Evolutionary conservation across 192 early-diverging fungal genomes (phyloP).

Genomic region (Coemansia sp.): DNA sequence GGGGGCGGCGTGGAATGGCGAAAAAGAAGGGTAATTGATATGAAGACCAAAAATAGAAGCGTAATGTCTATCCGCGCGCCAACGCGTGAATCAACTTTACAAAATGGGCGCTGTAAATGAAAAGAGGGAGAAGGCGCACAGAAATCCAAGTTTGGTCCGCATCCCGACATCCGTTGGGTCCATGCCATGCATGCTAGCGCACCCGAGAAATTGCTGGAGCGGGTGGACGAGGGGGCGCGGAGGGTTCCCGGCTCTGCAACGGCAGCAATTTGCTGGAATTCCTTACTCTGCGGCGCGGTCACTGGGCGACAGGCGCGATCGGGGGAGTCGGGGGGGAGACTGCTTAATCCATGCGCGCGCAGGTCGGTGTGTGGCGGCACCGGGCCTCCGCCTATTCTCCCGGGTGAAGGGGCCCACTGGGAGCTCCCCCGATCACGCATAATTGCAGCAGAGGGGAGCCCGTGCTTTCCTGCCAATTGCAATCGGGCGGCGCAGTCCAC

Average conservation of each 20-base stretch:
- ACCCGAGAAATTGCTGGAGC: no score
- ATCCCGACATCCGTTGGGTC: neutral
- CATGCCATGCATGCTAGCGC: neutral
- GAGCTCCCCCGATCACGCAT: slow-evolving; percentile 7
- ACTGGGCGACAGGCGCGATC: no score
- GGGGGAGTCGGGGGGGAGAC: no score
- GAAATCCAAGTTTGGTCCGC: neutral
- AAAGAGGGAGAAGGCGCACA: neutral
- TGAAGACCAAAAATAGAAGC: slow-evolving; percentile 4
- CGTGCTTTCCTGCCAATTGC: neutral
- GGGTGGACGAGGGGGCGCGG: neutral
- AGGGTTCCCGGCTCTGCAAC: no score
- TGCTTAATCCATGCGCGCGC: no score
- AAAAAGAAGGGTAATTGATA: neutral
- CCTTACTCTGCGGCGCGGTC: no score
- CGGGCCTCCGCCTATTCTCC: no score
- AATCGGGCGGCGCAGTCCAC: neutral
- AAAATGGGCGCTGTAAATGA: slow-evolving; percentile 4
- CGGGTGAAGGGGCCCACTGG: no score
- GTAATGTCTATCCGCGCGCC: neutral
- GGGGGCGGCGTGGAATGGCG: no score
- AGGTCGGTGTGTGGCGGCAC: no score
- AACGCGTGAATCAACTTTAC: slow-evolving; percentile 6
- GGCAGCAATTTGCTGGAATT: no score
- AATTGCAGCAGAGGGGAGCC: no score